Base-by-base conservation (phyloP, 208 protist genomes). In the Novymonas esmeraldas region DNA sequence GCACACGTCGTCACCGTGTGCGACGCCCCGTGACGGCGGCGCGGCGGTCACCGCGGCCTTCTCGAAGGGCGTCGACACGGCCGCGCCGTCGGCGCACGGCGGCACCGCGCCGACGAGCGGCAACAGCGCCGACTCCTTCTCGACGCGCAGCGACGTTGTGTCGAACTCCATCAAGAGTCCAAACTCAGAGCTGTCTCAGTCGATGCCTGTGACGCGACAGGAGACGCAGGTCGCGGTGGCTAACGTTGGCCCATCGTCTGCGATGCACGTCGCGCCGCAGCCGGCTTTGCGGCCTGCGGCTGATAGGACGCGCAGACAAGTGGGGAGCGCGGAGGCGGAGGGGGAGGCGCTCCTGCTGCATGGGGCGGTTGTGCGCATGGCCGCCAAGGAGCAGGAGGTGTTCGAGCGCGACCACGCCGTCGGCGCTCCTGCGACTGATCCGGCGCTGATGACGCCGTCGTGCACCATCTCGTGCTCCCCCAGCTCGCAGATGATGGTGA, bases 391-490 rank as follows among this genome's bases (percentile, higher is more conserved):
- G 42, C 16, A 26, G n/a, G 41, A 49, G 22, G 6, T 33, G 20
- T 26, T 44, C 1, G 59, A 54, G 59, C 11, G 5, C 2, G 59
- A 63, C 13, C 10, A 18, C 14, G 31, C 6, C 36, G 33, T 39
- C 7, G 55, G 39, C n/a, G 38, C 39, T 49, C 20, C 26, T 34
- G 51, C 11, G 11, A 49, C 9, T 22, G 49, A 52, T 20, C 36
- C 31, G 39, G 49, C 50, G 10, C 39, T 62, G 28, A 36, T 67
- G 29, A 62, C 51, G 29, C 34, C 51, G 18, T 54, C 69, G 7
- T 69, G 54, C 45, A 63, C 61, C 2, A 62, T 69, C 26, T 75
- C 69, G 39, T 69, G 69, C 38, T 59, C 60, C 9, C 62, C 51
- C 2, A 64, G 36, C 24, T 64, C 69, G 52, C 69, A 58, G 54